Evolutionary conservation across 2,329 filamentous ascomycete genomes (phyloP).

Genomic region (Scedosporium apiospermum): DNA sequence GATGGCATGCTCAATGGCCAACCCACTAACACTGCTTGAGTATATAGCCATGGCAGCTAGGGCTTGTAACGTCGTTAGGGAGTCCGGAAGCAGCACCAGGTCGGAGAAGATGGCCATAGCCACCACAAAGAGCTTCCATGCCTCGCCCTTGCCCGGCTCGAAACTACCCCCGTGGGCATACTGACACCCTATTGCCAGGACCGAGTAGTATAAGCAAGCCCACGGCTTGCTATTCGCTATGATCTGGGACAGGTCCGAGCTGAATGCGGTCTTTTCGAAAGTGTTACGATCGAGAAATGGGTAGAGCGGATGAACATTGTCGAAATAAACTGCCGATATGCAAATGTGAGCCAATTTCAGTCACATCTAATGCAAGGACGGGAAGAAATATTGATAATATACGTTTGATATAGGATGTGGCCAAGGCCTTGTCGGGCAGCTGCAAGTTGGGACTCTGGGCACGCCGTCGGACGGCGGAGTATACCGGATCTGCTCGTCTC

Average conservation of each 20-base stretch:
- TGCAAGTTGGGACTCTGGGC: conserved; percentile 1
- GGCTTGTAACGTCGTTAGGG: conserved; percentile 19
- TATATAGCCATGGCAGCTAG: conserved; percentile 21
- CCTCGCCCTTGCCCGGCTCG: conserved; percentile 25
- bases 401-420: conserved; percentile 9
- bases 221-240: conserved; percentile 20
- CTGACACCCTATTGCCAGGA: conserved; percentile 27
- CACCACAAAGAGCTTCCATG: conserved; percentile 28
- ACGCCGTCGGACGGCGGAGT: not conserved
- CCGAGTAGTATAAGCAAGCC: conserved; percentile 26
- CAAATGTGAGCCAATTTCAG: not conserved
- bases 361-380: not conserved
- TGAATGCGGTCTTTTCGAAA: conserved; percentile 23
- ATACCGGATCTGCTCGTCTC: conserved; percentile 6
- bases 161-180: conserved; percentile 25
- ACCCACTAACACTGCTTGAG: conserved; percentile 16
- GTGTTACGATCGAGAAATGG: conserved; percentile 26
- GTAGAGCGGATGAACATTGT: conserved; percentile 26
- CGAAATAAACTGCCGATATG: conserved; percentile 23
- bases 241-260: conserved; percentile 15
- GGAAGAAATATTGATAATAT: not conserved
- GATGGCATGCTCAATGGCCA: conserved; percentile 21
- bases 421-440: conserved; percentile 1
- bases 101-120: conserved; percentile 26
- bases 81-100: conserved; percentile 19